Conservation (phyloP, 495 filamentous ascomycete species). For the Trichodelitschia bisporula region DNA sequence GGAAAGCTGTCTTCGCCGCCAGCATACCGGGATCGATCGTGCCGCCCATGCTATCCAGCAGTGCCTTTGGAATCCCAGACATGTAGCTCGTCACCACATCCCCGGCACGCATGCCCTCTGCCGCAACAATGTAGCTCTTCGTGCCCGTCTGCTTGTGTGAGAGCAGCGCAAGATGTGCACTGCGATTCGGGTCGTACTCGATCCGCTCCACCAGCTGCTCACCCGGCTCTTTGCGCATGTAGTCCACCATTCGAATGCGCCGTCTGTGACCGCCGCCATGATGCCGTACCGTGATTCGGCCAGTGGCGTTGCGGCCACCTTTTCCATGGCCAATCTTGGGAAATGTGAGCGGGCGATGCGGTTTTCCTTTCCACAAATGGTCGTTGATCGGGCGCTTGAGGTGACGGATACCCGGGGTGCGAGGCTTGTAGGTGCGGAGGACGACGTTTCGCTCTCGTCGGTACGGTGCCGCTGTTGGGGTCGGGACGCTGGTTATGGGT, state of each 20-base stretch:
- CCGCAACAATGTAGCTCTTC: conserved; percentile 76
- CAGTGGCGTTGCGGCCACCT: conserved; percentile 76
- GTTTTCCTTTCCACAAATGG: conserved; percentile 83
- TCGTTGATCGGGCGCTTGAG: conserved; percentile 80
- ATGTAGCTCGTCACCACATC: conserved; percentile 82
- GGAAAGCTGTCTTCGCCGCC: conserved; percentile 76
- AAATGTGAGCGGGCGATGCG: conserved; percentile 59
- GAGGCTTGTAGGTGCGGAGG: conserved; percentile 75
- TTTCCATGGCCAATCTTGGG: conserved; percentile 76
- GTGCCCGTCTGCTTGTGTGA: conserved; percentile 35
- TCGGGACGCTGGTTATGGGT: conserved; percentile 9
- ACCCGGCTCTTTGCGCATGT: conserved; percentile 46
- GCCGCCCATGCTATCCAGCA: conserved; percentile 79
- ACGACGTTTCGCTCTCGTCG: no score
- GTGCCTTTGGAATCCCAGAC: conserved; percentile 57
- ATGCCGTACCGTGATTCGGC: conserved; percentile 68
- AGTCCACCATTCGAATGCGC: conserved; percentile 78
- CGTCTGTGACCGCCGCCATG: conserved; percentile 76
- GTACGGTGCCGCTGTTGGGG: conserved; percentile 12
- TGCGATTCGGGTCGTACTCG: conserved; percentile 84
- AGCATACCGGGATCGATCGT: conserved; percentile 79
- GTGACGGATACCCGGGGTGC: conserved; percentile 84
- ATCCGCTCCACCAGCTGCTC: conserved; percentile 77
- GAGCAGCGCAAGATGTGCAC: conserved; percentile 75
- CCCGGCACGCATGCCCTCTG: conserved; percentile 78